Base-by-base conservation (phyloP, 2,329 filamentous ascomycete species). In the Alternaria postmessia region DNA sequence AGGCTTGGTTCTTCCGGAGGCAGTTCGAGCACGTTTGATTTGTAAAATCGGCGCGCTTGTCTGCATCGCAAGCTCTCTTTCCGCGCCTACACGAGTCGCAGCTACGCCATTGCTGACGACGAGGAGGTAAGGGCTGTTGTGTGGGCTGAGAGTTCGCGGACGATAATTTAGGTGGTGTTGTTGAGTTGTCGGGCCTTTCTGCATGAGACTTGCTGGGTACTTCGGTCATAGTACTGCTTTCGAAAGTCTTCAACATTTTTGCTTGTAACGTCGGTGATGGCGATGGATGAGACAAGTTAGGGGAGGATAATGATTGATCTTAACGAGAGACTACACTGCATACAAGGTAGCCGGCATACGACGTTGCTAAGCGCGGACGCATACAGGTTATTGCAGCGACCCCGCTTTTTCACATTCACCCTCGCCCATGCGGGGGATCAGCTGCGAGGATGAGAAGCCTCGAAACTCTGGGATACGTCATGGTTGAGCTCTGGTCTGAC, bases 51-150 rank as follows among this genome's bases (percentile, higher is more conserved):
- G 69, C 49, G 69, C 72, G 18, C 73, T 36, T 73, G 8, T 68
- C 69, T 5, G 78, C 80, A 66, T 82, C 79, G 64, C 81, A 82
- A 4, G 77, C 79, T 58, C 79, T 68, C 65, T 82, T 82, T 32
- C 80, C 80, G 59, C 77, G 78, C 36, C 80, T 75, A 62, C 81
- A 82, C 51, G 80, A 79, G 57, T 82, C 81, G 61, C 81, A 82
- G 57, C 80, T 81, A 39, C 80, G 76, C 28, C 47, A 47, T 30
- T 62, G 60, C 8, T 57, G 59, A 24, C 59, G 59, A 22, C 54
- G 54, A 42, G 54, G 55, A 20, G 48, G 55, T 5, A 47, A 24
- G 6, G 48, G 41, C 5, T 18, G 28, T 42, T 32, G n/a, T 26
- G 48, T n/a, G 24, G 41, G 18, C n/a, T 44, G 48, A 32, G 51